These are phyloP conservation scores for Paxillus ammoniavirescens DNA, from an alignment of 768 basidiomycete species.

Conservation along the genomic window DNA sequence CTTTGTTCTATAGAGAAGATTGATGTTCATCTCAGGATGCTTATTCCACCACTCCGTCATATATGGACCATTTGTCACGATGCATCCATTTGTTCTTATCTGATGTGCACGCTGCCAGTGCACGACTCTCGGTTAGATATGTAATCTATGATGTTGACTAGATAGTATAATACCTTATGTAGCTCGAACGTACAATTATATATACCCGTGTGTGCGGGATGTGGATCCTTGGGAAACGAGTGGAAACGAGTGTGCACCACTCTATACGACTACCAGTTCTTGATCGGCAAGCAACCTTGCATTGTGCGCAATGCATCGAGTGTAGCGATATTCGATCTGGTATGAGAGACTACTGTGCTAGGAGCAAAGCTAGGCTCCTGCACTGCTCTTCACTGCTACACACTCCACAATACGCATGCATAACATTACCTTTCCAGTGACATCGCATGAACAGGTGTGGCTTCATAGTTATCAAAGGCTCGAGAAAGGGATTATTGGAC, in stretches of 20 bases:
- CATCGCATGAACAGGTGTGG: neutral
- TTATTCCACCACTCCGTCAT: conserved; percentile 19
- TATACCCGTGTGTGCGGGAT: too few species aligned
- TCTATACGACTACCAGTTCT: neutral
- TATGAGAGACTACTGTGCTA: too few species aligned
- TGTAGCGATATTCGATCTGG: too few species aligned
- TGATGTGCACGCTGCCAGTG: conserved; percentile 4
- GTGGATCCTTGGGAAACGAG: too few species aligned
- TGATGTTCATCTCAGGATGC: conserved; percentile 13
- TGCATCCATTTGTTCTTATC: conserved; percentile 9
- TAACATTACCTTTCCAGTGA: neutral
- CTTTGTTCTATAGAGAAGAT: conserved; percentile 5
- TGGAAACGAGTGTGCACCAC: too few species aligned
- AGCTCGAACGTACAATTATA: neutral
- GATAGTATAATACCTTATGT: conserved; percentile 5
- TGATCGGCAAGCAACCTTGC: neutral
- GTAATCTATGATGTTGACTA: conserved; percentile 24
- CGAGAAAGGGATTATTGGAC: neutral
- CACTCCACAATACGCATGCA: neutral
- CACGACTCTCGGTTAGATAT: conserved; percentile 17
- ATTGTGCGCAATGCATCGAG: too few species aligned
- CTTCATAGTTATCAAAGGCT: neutral
- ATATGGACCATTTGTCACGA: conserved; percentile 27
- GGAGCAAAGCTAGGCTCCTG: too few species aligned
- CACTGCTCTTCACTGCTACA: neutral